phyloP scores from a whole-genome alignment of 176 grass and related monocot species.

The Poa annua region DNA sequence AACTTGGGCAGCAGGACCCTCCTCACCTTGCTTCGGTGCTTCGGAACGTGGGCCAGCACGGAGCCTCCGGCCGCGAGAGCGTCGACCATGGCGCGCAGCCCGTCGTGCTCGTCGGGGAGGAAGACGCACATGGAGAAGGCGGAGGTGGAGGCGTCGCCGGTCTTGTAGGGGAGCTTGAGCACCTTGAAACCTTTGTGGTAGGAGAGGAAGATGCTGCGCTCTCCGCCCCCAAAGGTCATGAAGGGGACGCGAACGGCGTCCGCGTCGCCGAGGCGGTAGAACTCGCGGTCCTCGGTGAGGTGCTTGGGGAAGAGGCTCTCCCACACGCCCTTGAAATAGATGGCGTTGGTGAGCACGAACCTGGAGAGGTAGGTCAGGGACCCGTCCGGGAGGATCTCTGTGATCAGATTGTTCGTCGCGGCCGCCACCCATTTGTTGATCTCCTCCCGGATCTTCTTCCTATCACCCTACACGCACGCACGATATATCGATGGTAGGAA shows the following conservation, averaged over 20 bases:
- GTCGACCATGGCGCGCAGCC: constrained; percentile 3
- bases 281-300: background rate
- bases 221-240: constrained; percentile 3
- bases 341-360: constrained; percentile 27
- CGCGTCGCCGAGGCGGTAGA: background rate
- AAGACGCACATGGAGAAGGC: constrained; percentile 37
- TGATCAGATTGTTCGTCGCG: background rate
- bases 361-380: background rate
- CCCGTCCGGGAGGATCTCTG: background rate
- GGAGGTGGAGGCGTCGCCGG: background rate
- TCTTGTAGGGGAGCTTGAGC: background rate
- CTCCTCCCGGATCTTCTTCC: background rate
- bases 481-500: too few relatives aligned
- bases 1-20: constrained; percentile 7
- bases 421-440: constrained; percentile 26
- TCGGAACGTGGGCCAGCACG: background rate
- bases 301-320: background rate
- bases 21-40: background rate
- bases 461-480: constrained; percentile 5
- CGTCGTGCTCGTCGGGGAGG: constrained; percentile 30
- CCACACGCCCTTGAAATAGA: constrained; percentile 56
- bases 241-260: background rate
- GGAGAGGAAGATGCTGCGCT: background rate
- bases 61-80: background rate
- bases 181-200: background rate